These are phyloP conservation scores for Gypsophila paniculata DNA, from an alignment of 179 eudicot genomes.

Conservation along the genomic window DNA sequence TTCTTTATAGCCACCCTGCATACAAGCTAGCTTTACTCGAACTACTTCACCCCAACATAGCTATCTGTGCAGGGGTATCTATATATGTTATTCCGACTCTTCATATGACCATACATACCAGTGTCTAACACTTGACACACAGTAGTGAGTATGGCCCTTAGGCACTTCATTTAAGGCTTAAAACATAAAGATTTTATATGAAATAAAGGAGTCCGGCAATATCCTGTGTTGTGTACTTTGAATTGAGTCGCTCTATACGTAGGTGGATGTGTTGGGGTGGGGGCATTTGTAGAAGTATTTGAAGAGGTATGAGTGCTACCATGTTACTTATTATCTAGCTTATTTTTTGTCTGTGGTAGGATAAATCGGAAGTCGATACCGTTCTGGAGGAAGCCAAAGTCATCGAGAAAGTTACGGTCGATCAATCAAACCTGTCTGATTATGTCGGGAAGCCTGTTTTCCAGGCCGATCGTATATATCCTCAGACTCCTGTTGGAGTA, in stretches of 20 bases:
- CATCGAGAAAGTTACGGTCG: slow-evolving; percentile 60
- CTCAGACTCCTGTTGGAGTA: slow-evolving; percentile 79
- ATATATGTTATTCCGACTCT: no score
- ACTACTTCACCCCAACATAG: background rate
- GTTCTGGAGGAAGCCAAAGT: slow-evolving; percentile 29
- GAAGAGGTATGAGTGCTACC: background rate
- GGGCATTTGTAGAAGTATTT: background rate
- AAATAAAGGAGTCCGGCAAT: no score
- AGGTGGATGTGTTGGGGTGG: background rate
- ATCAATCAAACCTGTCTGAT: slow-evolving; percentile 64
- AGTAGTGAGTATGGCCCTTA: background rate
- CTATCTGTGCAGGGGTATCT: background rate
- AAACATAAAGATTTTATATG: no score
- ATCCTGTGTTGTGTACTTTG: background rate
- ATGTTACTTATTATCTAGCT: slow-evolving; percentile 7
- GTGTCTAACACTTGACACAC: background rate
- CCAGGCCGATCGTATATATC: slow-evolving; percentile 94
- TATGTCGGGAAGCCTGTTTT: slow-evolving; percentile 97
- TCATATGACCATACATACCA: no score
- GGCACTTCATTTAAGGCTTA: background rate
- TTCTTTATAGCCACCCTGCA: background rate
- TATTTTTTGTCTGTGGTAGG: slow-evolving; percentile 32
- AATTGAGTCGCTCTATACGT: background rate
- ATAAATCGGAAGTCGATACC: slow-evolving; percentile 32
- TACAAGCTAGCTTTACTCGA: background rate